These are phyloP conservation scores for Colletotrichum sp. DNA, from an alignment of 2,329 filamentous ascomycete species.

Conservation along the genomic window DNA sequence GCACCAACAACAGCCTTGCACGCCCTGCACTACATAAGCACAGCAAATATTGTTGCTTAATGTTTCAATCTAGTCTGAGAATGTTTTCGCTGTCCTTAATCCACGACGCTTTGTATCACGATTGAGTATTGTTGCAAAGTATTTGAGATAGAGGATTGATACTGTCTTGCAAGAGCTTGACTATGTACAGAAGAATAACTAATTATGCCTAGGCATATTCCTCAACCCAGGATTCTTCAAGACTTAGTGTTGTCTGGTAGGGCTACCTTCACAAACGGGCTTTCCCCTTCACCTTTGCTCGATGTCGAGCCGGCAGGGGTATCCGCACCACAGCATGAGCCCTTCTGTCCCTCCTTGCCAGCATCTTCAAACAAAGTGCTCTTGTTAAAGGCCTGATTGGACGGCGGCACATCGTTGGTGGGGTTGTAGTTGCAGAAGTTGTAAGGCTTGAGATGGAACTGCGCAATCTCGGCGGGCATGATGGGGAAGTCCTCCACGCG, in stretches of 20 bases:
- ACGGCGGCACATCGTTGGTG: constrained; percentile 53
- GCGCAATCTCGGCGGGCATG: constrained; percentile 66
- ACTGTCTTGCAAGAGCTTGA: too few relatives aligned
- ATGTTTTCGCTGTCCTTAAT: too few relatives aligned
- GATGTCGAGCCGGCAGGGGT: background rate
- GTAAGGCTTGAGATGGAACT: constrained; percentile 52
- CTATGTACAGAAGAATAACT: too few relatives aligned
- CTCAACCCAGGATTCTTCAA: too few relatives aligned
- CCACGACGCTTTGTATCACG: too few relatives aligned
- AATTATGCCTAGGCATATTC: too few relatives aligned
- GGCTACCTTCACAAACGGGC: background rate
- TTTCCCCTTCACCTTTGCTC: background rate
- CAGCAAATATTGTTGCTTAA: too few relatives aligned
- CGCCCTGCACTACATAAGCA: too few relatives aligned
- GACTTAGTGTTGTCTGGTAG: background rate
- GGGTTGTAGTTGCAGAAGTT: constrained; percentile 60
- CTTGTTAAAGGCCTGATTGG: constrained; percentile 46
- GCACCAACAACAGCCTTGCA: too few relatives aligned
- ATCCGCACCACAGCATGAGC: background rate
- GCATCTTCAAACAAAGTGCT: constrained; percentile 26
- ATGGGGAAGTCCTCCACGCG: constrained; percentile 71
- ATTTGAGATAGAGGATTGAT: too few relatives aligned
- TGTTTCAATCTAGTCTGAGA: too few relatives aligned
- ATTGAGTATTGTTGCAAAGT: too few relatives aligned
- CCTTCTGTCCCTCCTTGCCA: background rate